A percentile compares a stretch with the other conserved stretches of the same genome.
Evolutionary conservation across 2,329 filamentous ascomycete genomes (phyloP).

Genomic region (Chrysosphaeria jannelii): DNA sequence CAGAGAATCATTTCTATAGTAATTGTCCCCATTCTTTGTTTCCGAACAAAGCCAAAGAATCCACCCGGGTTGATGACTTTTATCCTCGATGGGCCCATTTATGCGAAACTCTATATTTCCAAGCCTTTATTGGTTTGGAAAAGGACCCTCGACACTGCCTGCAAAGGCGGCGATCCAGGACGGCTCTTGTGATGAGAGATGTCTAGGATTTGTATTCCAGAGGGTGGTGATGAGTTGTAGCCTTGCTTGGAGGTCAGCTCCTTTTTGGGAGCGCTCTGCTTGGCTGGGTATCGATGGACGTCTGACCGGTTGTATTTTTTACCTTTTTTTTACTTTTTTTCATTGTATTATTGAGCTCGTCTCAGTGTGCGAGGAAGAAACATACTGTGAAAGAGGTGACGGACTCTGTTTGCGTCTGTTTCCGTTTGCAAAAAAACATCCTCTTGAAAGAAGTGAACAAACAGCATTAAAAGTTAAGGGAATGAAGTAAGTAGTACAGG

Average conservation of each 20-base stretch:
- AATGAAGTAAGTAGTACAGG: no score
- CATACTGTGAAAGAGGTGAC: no score
- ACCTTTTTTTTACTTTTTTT: no score
- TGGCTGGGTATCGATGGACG: conserved; percentile 65
- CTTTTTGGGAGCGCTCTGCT: conserved; percentile 34
- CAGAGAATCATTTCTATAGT: conserved; percentile 97
- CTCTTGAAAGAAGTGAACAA: no score
- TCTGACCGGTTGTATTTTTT: no score
- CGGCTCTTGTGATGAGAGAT: neutral
- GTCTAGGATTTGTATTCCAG: conserved; percentile 30
- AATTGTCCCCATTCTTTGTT: conserved; percentile 78
- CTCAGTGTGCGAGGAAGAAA: no score
- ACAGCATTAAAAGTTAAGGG: no score
- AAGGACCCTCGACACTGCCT: conserved; percentile 22
- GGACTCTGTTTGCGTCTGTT: no score
- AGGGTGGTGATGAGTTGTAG: conserved; percentile 89
- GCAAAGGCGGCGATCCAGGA: conserved; percentile 25
- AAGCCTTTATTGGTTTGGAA: conserved; percentile 34
- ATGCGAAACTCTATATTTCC: conserved; percentile 2
- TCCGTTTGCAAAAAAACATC: no score
- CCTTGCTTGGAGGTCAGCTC: conserved; percentile 29
- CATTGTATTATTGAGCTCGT: no score
- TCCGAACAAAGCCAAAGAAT: conserved; percentile 76
- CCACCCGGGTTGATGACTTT: conserved; percentile 79
- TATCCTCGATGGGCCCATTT: conserved; percentile 34